phyloP scores from a whole-genome alignment of 345 rosid genomes.

The Populus pruinosa region DNA sequence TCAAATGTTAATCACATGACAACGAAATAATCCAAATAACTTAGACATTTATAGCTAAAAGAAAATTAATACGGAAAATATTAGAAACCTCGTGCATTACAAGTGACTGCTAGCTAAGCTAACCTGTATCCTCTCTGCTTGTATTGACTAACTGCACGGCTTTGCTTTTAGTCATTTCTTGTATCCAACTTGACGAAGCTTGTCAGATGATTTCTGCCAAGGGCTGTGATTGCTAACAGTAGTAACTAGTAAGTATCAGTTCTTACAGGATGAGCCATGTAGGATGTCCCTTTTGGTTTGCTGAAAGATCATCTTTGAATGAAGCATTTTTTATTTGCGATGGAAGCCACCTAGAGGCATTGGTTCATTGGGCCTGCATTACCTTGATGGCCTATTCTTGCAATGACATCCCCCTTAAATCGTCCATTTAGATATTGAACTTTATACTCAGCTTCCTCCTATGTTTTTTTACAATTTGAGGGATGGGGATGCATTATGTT shows the following conservation, averaged over 20 bases:
- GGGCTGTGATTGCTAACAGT: neutral
- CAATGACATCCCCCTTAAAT: neutral
- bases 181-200: neutral
- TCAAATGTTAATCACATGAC: neutral
- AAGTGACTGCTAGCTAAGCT: neutral
- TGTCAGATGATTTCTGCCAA: neutral
- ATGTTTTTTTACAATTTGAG: neutral
- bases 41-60: neutral
- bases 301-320: neutral
- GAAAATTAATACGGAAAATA: neutral
- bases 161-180: neutral
- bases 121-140: neutral
- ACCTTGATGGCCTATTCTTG: neutral
- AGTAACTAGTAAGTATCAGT: neutral
- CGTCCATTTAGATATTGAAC: neutral
- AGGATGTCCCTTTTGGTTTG: neutral
- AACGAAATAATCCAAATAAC: neutral
- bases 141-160: neutral
- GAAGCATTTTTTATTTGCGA: neutral
- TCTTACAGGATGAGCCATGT: neutral
- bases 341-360: neutral
- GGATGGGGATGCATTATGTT: neutral
- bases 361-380: neutral
- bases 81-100: neutral
- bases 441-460: neutral